Evolutionary conservation across 2,329 filamentous ascomycete species (phyloP).

Genomic region (Paracorniculantispora psalliotae): DNA sequence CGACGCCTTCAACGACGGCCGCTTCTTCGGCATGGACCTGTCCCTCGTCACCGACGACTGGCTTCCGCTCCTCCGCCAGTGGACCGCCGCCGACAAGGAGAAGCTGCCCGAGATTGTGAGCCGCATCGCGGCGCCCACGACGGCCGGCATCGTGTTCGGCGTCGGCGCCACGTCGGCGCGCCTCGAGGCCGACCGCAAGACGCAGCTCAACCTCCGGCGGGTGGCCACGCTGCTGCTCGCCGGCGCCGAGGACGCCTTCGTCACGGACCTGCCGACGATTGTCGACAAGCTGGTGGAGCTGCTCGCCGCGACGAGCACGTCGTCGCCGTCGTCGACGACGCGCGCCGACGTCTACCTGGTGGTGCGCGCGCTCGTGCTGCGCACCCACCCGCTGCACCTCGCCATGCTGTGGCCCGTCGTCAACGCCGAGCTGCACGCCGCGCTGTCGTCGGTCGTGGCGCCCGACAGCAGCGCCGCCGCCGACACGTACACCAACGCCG

Average conservation of each 20-base stretch:
- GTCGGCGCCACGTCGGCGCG: slow-evolving; percentile 91
- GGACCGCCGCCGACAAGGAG: slow-evolving; percentile 82
- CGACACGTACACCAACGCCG: slow-evolving; percentile 71
- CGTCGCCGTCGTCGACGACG: slow-evolving; percentile 86
- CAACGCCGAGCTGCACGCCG: slow-evolving; percentile 77
- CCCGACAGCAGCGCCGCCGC: slow-evolving; percentile 57
- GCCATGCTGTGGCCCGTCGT: slow-evolving; percentile 86
- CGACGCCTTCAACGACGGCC: slow-evolving; percentile 86
- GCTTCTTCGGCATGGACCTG: slow-evolving; percentile 72
- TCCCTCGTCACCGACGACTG: slow-evolving; percentile 66
- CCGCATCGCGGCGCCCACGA: slow-evolving; percentile 77
- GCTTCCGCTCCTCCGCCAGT: slow-evolving; percentile 80
- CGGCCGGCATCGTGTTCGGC: slow-evolving; percentile 96
- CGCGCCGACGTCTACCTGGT: slow-evolving; percentile 88
- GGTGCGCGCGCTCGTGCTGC: slow-evolving; percentile 73
- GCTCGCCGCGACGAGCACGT: slow-evolving; percentile 74
- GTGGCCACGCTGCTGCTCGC: slow-evolving; percentile 76
- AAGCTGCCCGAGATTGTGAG: slow-evolving; percentile 74
- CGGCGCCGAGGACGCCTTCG: slow-evolving; percentile 71
- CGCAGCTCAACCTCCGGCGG: slow-evolving; percentile 82
- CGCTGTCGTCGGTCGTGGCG: slow-evolving; percentile 68
- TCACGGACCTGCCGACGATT: slow-evolving; percentile 66
- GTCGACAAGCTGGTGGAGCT: slow-evolving; percentile 85
- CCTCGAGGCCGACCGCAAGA: slow-evolving; percentile 89
- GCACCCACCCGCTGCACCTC: slow-evolving; percentile 72